Evolutionary conservation across 2,329 filamentous ascomycete genomes (phyloP), one percentile per base, ranked within the genome.

Genomic region (Aspergillus jensenii): DNA sequence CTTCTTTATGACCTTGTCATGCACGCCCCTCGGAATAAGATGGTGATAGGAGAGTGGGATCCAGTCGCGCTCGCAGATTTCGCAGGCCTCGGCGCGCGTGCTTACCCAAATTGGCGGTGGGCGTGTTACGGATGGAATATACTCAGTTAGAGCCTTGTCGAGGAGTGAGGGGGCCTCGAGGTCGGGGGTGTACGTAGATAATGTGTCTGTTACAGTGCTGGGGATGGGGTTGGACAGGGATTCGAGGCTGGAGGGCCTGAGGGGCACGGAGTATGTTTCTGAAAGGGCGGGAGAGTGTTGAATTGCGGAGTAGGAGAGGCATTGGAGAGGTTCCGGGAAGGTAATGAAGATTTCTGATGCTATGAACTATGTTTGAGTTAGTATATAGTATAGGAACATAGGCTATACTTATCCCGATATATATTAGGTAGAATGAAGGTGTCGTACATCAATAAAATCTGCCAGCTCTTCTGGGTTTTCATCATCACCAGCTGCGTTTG

Each of bases 21-120:
- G 91, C 59, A 91, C 87, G 44, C 84, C 83, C 41, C 86, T 83
- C n/a, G 91, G 91, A 54, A 96, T 92, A 44, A 96, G 78, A 76
- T 96, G 91, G 70, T 96, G 91, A 71, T 95, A 96, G 1, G 88
- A 90, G 60, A 95, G 74, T 8, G 86, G 85, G 21, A 95, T 84
- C 85, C 90, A 91, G 61, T 86, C 84, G 1, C 91, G 81, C 2
- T 80, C 83, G 71, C 91, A 96, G 23, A 96, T 83, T 76, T 96
- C 91, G 73, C 91, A 96, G 4, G 79, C 81, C 3, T 74, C 70
- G 0, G 78, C 74, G 23, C 84, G 82, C 1, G 87, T 89, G 0
- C 80, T 76, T 1, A 78, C 76, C 67, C 87, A 88, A 7, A 85
- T 79, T 0, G 89, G 88, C 0, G 90, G 90, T 0, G 88, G 77